phyloP scores from a whole-genome alignment of 2,329 filamentous ascomycete species.

The Calonectria naviculata region DNA sequence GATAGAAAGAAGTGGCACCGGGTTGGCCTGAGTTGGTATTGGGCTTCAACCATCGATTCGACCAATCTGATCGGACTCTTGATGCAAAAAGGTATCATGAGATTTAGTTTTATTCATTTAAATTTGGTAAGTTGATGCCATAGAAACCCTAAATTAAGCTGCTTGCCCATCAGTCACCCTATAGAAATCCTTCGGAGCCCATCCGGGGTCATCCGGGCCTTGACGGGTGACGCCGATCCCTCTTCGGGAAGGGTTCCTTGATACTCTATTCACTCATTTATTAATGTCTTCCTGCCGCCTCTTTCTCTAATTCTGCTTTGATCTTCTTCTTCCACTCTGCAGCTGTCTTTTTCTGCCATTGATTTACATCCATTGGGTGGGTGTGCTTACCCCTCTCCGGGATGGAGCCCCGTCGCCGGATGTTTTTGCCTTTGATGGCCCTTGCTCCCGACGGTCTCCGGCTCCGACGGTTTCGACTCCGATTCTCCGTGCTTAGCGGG shows the following conservation, averaged over 20 bases:
- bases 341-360: background rate
- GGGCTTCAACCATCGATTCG: too few relatives aligned
- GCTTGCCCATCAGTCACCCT: too few relatives aligned
- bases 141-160: background rate
- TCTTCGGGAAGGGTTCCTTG: background rate
- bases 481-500: background rate
- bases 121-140: background rate
- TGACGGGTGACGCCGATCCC: background rate
- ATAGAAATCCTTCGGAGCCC: background rate
- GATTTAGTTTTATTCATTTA: background rate
- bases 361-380: background rate
- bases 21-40: too few relatives aligned
- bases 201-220: too few relatives aligned
- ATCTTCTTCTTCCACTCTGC: background rate
- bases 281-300: background rate
- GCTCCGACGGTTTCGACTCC: background rate
- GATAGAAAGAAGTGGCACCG: too few relatives aligned
- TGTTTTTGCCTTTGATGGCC: background rate
- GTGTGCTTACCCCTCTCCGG: background rate
- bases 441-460: background rate
- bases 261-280: background rate
- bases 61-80: background rate
- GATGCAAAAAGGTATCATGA: background rate
- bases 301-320: background rate
- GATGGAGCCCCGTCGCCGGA: background rate